Evolutionary conservation across 148 eudicot genomes (phyloP).

Genomic region (Spergularia bocconei): DNA sequence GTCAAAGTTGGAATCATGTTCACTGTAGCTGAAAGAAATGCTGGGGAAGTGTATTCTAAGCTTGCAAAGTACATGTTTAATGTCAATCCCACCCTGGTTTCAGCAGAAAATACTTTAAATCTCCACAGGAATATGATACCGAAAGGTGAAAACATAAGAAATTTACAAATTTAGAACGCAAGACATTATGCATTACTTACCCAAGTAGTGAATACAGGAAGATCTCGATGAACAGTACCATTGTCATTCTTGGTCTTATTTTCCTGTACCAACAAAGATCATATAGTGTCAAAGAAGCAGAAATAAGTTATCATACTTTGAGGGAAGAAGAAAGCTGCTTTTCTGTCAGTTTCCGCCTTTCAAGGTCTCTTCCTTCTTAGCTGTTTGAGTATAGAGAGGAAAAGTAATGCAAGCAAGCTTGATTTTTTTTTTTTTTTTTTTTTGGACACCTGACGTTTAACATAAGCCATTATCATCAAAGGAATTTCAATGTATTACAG

Average conservation of each 20-base stretch:
- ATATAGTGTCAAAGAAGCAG: not conserved
- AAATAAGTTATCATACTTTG: not conserved
- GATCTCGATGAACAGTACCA: conserved; percentile 32
- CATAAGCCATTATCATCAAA: not conserved
- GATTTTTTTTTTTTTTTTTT: not conserved
- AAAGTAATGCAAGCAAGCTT: not conserved
- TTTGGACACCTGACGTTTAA: not conserved
- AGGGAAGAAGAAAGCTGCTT: not conserved
- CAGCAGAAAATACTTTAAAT: conserved; percentile 6
- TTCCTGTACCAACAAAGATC: conserved; percentile 35
- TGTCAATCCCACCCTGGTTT: conserved; percentile 47
- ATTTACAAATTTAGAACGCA: not conserved
- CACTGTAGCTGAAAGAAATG: conserved; percentile 49
- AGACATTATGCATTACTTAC: conserved; percentile 21
- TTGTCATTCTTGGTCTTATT: conserved; percentile 46
- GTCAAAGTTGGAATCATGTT: conserved; percentile 46
- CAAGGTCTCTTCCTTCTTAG: no score
- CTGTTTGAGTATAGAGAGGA: not conserved
- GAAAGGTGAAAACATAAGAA: not conserved
- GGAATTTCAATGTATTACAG: not conserved
- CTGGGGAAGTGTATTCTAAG: conserved; percentile 44
- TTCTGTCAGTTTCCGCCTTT: not conserved
- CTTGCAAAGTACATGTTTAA: conserved; percentile 53
- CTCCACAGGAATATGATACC: not conserved
- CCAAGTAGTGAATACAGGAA: conserved; percentile 47